Evolutionary conservation across 2,329 filamentous ascomycete species (phyloP), one percentile per base, ranked within the genome.

Genomic region (Cercospora zeina): DNA sequence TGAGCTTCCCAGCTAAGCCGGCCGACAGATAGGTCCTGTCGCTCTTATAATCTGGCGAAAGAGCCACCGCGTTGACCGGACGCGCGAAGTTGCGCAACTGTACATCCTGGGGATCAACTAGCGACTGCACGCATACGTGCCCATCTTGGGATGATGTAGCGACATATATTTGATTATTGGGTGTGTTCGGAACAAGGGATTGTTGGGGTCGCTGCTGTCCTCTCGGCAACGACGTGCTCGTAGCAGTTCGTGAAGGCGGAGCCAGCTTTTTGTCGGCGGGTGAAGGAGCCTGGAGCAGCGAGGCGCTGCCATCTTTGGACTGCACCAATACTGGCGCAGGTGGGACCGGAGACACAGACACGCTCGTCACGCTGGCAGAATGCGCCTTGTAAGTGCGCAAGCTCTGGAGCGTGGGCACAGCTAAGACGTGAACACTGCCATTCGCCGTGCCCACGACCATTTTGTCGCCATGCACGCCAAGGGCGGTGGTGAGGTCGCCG

Each of bases 371-470:
- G 16, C 91, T 97, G 45, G 95, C 93, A 9, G 90, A 89, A 73
- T 99, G 96, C 13, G 93, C 93, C 72, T 93, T 91, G 75, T 97
- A 99, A 63, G 90, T 88, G 71, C 91, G 88, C 42, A 99, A 77
- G 3, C 89, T 81, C 68, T 93, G 87, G 73, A 97, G 89, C 5
- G 87, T 85, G 0, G 95, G 93, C 16, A 97, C 77, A 67, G 91
- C 89, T 51, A 97, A 80, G 65, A 96, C 88, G 80, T 99, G 90
- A 71, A 97, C 93, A 72, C 95, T 96, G 71, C 95, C 95, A 78
- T 96, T 96, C 76, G 99, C 93, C 33, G 95, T 97, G 68, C 93
- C 95, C 69, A 96, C 82, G 65, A 97, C 91, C 93, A 97, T 96
- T 80, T 97, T 97, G 81, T 99, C 93, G 57, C 93, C 93, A 42